Conservation (phyloP, 2,329 filamentous ascomycete species). For the Emericellopsis cladophorae region DNA sequence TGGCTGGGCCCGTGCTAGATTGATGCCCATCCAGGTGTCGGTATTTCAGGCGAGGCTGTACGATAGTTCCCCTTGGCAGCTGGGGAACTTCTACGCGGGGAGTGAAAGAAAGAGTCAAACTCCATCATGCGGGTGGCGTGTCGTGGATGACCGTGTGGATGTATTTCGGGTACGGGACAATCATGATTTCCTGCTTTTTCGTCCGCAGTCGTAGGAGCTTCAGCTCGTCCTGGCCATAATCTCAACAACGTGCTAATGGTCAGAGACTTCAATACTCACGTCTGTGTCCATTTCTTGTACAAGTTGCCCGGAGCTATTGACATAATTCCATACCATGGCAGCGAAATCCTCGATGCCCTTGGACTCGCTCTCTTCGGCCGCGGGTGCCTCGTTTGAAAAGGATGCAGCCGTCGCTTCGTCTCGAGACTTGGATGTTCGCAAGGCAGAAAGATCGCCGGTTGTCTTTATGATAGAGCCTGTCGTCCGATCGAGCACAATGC, state of each 20-base stretch:
- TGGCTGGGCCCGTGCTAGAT: too few species aligned
- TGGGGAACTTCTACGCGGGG: too few species aligned
- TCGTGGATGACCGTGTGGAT: conserved; percentile 71
- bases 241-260: too few species aligned
- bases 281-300: conserved; percentile 64
- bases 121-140: conserved; percentile 51
- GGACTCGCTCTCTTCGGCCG: conserved; percentile 32
- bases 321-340: conserved; percentile 62
- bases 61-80: too few species aligned
- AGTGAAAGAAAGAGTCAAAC: too few species aligned
- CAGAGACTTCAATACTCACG: conserved; percentile 22
- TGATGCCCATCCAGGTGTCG: too few species aligned
- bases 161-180: conserved; percentile 71
- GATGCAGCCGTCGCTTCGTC: conserved; percentile 22
- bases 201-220: conserved; percentile 65
- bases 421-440: conserved; percentile 26
- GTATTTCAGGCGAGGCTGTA: too few species aligned
- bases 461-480: conserved; percentile 65
- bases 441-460: conserved; percentile 52
- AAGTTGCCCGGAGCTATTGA: conserved; percentile 54
- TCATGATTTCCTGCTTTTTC: conserved; percentile 76
- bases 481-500: conserved; percentile 59
- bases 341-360: conserved; percentile 62
- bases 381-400: conserved; percentile 31
- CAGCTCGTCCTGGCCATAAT: conserved; percentile 49